phyloP scores from a whole-genome alignment of 768 basidiomycete genomes.

The Suillus paluster region DNA sequence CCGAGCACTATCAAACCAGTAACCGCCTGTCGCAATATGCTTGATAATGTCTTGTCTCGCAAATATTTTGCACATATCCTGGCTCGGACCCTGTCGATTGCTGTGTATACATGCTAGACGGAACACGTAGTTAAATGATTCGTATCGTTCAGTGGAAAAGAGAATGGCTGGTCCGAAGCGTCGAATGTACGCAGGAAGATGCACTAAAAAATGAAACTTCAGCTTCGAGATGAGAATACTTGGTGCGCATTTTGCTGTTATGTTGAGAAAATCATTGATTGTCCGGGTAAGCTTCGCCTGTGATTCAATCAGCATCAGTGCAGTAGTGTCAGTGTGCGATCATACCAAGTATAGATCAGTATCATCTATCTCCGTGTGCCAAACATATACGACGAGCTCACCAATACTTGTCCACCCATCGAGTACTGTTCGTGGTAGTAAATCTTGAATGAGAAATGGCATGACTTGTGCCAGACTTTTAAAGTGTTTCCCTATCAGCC shows the following conservation, averaged over 20 bases:
- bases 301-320: background rate
- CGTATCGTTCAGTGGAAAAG: slow-evolving; percentile 34
- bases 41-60: slow-evolving; percentile 15
- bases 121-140: slow-evolving; percentile 35
- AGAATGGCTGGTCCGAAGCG: slow-evolving; percentile 34
- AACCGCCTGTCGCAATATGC: slow-evolving; percentile 17
- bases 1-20: slow-evolving; percentile 14
- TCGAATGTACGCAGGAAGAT: slow-evolving; percentile 32
- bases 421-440: slow-evolving; percentile 30
- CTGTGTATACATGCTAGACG: slow-evolving; percentile 27
- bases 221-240: slow-evolving; percentile 31
- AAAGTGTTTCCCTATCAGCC: slow-evolving; percentile 39
- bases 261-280: slow-evolving; percentile 29
- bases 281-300: slow-evolving; percentile 11
- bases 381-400: slow-evolving; percentile 41
- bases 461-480: slow-evolving; percentile 36
- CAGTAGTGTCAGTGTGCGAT: background rate
- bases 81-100: slow-evolving; percentile 35
- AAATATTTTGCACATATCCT: slow-evolving; percentile 24
- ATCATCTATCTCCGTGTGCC: slow-evolving; percentile 45
- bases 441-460: slow-evolving; percentile 34
- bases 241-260: slow-evolving; percentile 24
- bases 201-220: slow-evolving; percentile 37
- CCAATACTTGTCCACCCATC: slow-evolving; percentile 37
- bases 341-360: slow-evolving; percentile 39